These are phyloP conservation scores for Lactarius quietus DNA, from an alignment of 768 basidiomycete genomes.

Conservation along the genomic window DNA sequence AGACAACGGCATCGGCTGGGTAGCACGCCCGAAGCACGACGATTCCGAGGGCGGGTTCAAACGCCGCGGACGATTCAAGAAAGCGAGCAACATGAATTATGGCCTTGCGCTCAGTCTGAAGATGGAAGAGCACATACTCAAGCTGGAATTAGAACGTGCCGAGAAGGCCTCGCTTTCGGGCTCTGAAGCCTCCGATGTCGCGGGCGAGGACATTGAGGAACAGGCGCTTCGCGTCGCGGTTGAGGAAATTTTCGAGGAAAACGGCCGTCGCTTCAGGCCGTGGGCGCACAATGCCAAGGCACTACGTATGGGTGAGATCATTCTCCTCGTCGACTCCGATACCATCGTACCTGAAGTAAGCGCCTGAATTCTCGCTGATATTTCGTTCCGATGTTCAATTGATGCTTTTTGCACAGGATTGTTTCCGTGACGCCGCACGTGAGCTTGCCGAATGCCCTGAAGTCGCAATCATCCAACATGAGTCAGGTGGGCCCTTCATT, in stretches of 20 bases:
- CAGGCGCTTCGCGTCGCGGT: conserved; percentile 68
- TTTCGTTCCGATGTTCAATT: not conserved
- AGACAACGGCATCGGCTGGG: conserved; percentile 76
- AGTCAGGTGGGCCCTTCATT: conserved; percentile 49
- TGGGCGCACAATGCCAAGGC: conserved; percentile 76
- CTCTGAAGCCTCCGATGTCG: conserved; percentile 37
- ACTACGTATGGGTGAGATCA: conserved; percentile 72
- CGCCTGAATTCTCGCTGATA: not conserved
- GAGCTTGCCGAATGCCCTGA: conserved; percentile 81
- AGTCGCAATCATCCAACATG: conserved; percentile 87
- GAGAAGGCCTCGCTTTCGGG: conserved; percentile 35
- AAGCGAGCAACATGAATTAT: conserved; percentile 91
- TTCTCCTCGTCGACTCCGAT: conserved; percentile 81
- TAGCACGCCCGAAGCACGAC: conserved; percentile 74
- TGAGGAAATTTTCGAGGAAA: conserved; percentile 65
- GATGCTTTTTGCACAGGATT: conserved; percentile 52
- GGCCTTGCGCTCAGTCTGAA: conserved; percentile 65
- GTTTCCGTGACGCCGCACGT: conserved; percentile 84
- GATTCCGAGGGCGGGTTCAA: conserved; percentile 61
- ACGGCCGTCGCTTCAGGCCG: conserved; percentile 56
- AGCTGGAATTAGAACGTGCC: conserved; percentile 43
- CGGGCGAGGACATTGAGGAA: conserved; percentile 61
- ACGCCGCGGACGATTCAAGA: conserved; percentile 89
- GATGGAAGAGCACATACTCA: conserved; percentile 47
- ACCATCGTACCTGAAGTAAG: conserved; percentile 70